Base-by-base conservation (phyloP, 2,329 filamentous ascomycete species). In the Clonostachys rhizophaga region DNA sequence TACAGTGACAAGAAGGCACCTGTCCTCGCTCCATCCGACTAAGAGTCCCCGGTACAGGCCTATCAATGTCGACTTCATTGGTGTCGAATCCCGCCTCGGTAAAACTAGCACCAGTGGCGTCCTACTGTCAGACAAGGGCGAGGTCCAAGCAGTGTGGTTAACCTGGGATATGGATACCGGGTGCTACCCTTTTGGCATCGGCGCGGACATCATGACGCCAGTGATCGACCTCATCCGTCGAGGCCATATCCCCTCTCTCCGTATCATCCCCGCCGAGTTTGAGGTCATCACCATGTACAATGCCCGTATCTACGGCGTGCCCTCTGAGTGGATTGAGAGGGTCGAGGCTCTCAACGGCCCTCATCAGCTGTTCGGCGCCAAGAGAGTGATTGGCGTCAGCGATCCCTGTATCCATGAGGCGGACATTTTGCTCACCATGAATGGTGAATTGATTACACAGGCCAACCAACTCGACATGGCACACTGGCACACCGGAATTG, bases 281-380 rank as follows among this genome's bases (percentile, higher is more conserved):
- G 87, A 95, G 49, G 87, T 94, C 11, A 90, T 99, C 33, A 90
- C 95, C 59, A 97, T 99, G 92, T 88, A 87, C 37, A 94, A 99
- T 68, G 92, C 90, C 14, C 87, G 91, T 36, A 90, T 97, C 55
- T 96, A 99, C 91, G 94, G 94, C 11, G 90, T 97, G 2, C 89
- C 89, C 0, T 91, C 97, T 58, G 86, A 95, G 52, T 97, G 92
- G 94, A 96, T 99, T 58, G 79, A 89, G 56, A 87, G 90, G 66
- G 92, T 96, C 3, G 86, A 94, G 46, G 76, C 84, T 54, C 24
- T 89, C 90, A 52, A 96, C 97, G 65, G 87, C 89, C 37, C 86
- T 48, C 94, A 99, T 62, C 94, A 99, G 69, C 81, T 99, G 36
- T 99, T 99, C 74, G 96, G 99, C 88, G 90, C 99, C 58, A 99